Evolutionary conservation across 2,329 filamentous ascomycete species (phyloP).

Genomic region (Salinomyces thailandicus): DNA sequence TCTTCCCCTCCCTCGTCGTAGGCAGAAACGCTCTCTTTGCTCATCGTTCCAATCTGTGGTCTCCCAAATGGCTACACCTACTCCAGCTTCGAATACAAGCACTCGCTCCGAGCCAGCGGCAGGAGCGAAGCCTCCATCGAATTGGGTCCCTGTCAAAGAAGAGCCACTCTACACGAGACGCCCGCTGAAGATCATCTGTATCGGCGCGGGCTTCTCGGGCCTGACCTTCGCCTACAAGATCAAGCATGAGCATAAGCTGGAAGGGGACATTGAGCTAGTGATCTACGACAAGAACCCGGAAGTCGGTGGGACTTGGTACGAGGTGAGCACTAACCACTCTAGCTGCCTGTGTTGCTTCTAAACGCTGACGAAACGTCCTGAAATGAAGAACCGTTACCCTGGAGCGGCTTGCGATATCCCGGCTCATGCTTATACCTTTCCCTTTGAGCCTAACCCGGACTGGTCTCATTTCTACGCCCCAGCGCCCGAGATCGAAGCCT

Average conservation of each 20-base stretch:
- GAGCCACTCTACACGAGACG: constrained; percentile 2
- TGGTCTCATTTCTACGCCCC: constrained; percentile 28
- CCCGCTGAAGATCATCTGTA: constrained; percentile 1
- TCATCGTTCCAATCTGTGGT: too few relatives aligned
- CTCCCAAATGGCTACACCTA: too few relatives aligned
- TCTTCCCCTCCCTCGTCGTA: too few relatives aligned
- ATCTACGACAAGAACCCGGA: constrained; percentile 34
- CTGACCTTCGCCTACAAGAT: constrained; percentile 5
- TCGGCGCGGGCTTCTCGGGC: constrained; percentile 3
- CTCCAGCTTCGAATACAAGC: too few relatives aligned
- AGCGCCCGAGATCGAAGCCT: constrained; percentile 33
- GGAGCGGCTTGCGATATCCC: constrained; percentile 28
- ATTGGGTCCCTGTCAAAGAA: constrained; percentile 3
- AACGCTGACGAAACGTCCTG: constrained; percentile 24
- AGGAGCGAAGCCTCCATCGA: not conserved
- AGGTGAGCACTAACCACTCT: constrained; percentile 12
- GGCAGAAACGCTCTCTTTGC: too few relatives aligned
- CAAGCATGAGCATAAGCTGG: constrained; percentile 20
- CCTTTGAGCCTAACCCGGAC: constrained; percentile 24
- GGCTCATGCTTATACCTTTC: constrained; percentile 29
- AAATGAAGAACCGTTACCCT: not conserved
- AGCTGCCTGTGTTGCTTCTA: constrained; percentile 19
- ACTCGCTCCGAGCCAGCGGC: too few relatives aligned
- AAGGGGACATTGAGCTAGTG: constrained; percentile 27
- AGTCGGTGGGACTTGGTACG: constrained; percentile 31